Evolutionary conservation across 1,139 yeast genomes (phyloP), one percentile per base, ranked within the genome.

Genomic region (Zygotorulaspora mrakii): DNA sequence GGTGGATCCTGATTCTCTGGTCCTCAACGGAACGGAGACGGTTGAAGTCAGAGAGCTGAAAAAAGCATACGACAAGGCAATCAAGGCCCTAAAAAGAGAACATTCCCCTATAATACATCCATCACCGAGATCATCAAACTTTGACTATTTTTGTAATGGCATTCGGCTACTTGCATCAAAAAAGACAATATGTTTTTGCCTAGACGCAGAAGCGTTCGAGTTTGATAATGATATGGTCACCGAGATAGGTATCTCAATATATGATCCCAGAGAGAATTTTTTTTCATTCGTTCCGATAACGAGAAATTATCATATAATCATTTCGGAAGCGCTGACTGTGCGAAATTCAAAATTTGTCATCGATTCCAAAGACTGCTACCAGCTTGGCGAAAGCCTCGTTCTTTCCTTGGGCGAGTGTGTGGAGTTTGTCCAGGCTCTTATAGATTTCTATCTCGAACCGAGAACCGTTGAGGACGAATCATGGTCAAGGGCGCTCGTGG

Each of bases 151-250:
- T 3, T 31, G 39, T 21, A 50, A 54, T 26, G 42, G 50, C 5
- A 48, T 68, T 16, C 45, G 47, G 6, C 30, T 45, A 3, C 48
- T 64, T 13, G 59, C 62, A 31, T 33, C 50, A 4, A 57, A 57
- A 16, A 53, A 62, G 20, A 58, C 67, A 23, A 66, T 69, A 0
- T 63, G 79, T 12, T 64, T 80, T 33, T 71, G 79, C 14, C 61
- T 83, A 14, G 91, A 83, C 57, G 67, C 81, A 8, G 91, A 83
- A 57, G 82, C 83, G 3, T 79, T 68, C 66, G 94, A 83, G 52
- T 52, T 61, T 12, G 60, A 71, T 44, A 65, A 62, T 7, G 52
- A 63, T 12, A 47, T 63, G 8, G 66, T 82, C 16, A 81, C 86
- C 0, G 94, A 83, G 56, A 71, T 82, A 35, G 94, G 94, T 2